Evolutionary conservation across 345 rosid genomes (phyloP).

Genomic region (Murraya paniculata): DNA sequence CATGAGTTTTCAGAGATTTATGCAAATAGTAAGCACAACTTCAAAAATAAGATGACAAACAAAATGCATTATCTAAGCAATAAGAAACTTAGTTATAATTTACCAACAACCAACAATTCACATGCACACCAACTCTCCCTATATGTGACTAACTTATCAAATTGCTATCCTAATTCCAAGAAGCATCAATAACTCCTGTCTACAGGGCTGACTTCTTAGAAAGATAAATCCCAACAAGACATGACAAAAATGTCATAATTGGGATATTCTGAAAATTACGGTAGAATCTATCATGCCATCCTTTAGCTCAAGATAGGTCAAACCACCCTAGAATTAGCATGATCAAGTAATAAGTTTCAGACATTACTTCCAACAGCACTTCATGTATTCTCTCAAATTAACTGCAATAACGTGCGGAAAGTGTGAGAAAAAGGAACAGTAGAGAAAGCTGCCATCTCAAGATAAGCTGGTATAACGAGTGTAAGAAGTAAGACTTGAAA

Average conservation of each 20-base stretch:
- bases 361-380: neutral
- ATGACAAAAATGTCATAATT: neutral
- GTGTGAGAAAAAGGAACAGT: neutral
- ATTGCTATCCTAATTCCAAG: neutral
- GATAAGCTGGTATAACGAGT: neutral
- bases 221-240: neutral
- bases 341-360: neutral
- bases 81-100: neutral
- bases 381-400: neutral
- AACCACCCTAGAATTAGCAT: neutral
- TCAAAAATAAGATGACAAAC: neutral
- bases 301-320: neutral
- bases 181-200: neutral
- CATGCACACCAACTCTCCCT: neutral
- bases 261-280: neutral
- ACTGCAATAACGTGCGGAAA: neutral
- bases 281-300: neutral
- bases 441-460: neutral
- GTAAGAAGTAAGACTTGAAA: neutral
- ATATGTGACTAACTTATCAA: neutral
- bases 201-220: neutral
- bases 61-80: neutral
- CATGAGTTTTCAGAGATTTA: conserved; percentile 2
- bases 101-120: neutral
- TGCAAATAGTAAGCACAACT: neutral